Percentiles rank a stretch among this genome's conserved stretches.
Evolutionary conservation across 2,329 filamentous ascomycete genomes (phyloP).

Genomic region (Aspergillus eucalypticola): DNA sequence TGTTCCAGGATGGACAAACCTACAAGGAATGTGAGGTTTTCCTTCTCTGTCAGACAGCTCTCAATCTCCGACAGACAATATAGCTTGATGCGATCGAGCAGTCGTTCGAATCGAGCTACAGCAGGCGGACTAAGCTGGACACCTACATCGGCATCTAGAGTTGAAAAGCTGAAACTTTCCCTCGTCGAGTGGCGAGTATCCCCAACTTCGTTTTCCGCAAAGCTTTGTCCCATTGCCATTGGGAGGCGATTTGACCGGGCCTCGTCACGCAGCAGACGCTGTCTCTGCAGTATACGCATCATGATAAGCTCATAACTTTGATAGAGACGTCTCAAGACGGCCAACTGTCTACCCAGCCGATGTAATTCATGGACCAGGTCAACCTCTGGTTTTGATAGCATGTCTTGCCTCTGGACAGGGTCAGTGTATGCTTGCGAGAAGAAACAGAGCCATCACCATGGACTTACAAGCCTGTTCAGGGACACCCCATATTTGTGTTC

Average conservation of each 20-base stretch:
- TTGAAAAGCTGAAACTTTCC: conserved; percentile 25
- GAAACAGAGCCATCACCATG: not conserved
- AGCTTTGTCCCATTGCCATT: conserved; percentile 23
- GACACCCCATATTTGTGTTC: conserved; percentile 53
- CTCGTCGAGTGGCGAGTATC: conserved; percentile 44
- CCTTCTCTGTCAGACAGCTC: conserved; percentile 67
- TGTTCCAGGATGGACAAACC: conserved; percentile 20
- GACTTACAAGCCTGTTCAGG: conserved; percentile 53
- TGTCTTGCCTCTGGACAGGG: conserved; percentile 49
- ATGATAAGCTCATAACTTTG: conserved; percentile 63
- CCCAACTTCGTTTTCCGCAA: conserved; percentile 30
- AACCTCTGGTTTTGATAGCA: conserved; percentile 55
- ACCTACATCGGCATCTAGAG: conserved; percentile 35
- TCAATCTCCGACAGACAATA: conserved; percentile 66
- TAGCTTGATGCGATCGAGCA: conserved; percentile 61
- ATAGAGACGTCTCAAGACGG: conserved; percentile 63
- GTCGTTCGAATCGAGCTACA: conserved; percentile 59
- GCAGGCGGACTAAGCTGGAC: conserved; percentile 50
- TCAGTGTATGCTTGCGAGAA: conserved; percentile 8
- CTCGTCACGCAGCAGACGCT: conserved; percentile 43
- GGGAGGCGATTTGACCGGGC: conserved; percentile 26
- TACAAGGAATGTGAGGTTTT: conserved; percentile 68
- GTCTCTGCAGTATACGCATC: conserved; percentile 59
- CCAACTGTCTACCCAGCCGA: conserved; percentile 61
- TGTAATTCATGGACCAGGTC: conserved; percentile 55